Evolutionary conservation across 805 yeast genomes (phyloP), one percentile per base, ranked within the genome.

Genomic region (Blastobotrys terrestris): DNA sequence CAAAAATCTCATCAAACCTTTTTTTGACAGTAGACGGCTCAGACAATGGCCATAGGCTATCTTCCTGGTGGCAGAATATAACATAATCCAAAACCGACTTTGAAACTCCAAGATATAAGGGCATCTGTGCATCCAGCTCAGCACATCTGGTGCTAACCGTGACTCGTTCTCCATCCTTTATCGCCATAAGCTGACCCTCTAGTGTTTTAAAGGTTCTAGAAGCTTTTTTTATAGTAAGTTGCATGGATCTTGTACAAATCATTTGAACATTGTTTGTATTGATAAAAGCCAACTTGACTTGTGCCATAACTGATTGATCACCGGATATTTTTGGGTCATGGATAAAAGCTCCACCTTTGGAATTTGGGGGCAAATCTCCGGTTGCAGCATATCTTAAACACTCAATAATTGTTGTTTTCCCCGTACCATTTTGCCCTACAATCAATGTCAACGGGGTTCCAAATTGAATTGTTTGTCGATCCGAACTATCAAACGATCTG

Each of bases 11-110:
- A 67, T 94, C 99, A 62, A 94, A 95, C 50, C 92, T 78, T 69
- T 91, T 91, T 69, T 94, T 95, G 65, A 94, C 76, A 11, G 78
- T 78, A 1, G 95, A 77, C 1, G 99, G 95, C 67, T 94, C 99
- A 1, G 68, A 60, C 47, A 94, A 73, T 1, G 99, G 99, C 99
- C 99, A 94, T 26, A 89, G 69, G 60, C 92, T 84, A 55, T 94
- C 99, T 63, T 94, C 99, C 67, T 94, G 99, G 64, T 94, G 99
- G 63, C 99, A 92, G 69, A 94, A 94, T 1, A 92, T 84, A 43
- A 94, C 99, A 65, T 89, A 88, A 59, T 92, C 96, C 49, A 94
- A 70, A 51, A 94, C 81, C 0, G 98, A 87, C 54, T 81, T 80
- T 0, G 96, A 86, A 0, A 91, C 96, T 3, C 99, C 99, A 52